Base-by-base conservation (phyloP, 1,284 basidiomycete species). In the Naganishia albida region DNA sequence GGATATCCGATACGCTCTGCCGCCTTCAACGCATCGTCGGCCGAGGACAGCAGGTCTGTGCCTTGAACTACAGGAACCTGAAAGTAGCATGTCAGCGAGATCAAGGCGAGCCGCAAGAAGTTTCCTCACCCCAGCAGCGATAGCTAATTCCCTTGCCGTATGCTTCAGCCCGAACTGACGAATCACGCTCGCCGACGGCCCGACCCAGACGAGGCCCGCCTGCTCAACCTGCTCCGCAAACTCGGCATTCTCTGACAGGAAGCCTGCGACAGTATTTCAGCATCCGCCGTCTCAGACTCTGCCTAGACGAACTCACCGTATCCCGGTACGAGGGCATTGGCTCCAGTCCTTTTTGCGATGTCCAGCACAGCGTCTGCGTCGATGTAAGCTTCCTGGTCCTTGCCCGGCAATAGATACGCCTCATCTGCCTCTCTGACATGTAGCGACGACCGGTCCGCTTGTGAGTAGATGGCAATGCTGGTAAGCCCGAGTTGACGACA, bases 391-490 rank as follows among this genome's bases (percentile, higher is more conserved):
- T 68, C 65, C 40, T 69, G 69, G 63, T 73, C 71, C 13, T 54
- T 57, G 12, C 72, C 72, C 18, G 70, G 70, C 51, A 64, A 78
- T 72, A 52, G 80, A 76, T 12, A 73, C 13, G 72, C 72, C 65
- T 75, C 74, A 65, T 72, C 72, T n/a, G 75, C 79, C 55, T 74
- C 68, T 44, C 69, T 71, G 25, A 93, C 92, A 77, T 95, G 92
- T 63, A 92, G 77, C 0, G 90, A 85, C 70, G 87, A 81, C 28
- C 83, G 83, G 71, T 97, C 93, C 8, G 87, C 90, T 54, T 92
- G 88, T 63, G 89, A 91, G 75, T 89, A 96, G 34, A 96, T 90
- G 1, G 92, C 91, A 18, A 96, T 90, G 0, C 90, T 93, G 82
- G 85, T 87, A 73, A 96, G 87, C 1, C 92, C 93, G 0, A 96